Evolutionary conservation across 805 yeast species (phyloP).

Genomic region (Candida anglica): DNA sequence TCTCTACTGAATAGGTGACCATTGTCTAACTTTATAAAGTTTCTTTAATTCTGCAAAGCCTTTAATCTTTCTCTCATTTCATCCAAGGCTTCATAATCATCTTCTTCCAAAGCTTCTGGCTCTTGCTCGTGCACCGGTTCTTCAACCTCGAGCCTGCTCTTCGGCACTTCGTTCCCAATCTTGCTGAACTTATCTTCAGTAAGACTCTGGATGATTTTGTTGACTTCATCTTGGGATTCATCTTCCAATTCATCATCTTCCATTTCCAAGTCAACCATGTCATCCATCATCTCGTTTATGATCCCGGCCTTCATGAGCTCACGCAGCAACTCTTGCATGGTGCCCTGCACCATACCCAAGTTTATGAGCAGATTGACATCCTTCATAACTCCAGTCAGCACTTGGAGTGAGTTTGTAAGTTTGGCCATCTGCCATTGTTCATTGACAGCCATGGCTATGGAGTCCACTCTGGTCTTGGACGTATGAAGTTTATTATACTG

Average conservation of each 20-base stretch:
- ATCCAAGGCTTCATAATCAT: conserved; percentile 69
- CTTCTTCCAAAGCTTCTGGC: conserved; percentile 35
- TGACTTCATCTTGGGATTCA: conserved; percentile 65
- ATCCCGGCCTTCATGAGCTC: conserved; percentile 85
- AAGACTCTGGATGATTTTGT: conserved; percentile 47
- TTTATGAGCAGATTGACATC: conserved; percentile 79
- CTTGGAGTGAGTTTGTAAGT: conserved; percentile 74
- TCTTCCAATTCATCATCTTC: conserved; percentile 57
- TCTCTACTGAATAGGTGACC: too few relatives aligned
- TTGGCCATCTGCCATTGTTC: conserved; percentile 88
- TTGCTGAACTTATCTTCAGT: conserved; percentile 37
- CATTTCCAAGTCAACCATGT: conserved; percentile 67
- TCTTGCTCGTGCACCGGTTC: conserved; percentile 10
- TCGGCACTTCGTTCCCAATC: conserved; percentile 31
- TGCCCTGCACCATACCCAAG: conserved; percentile 73
- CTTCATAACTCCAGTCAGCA: conserved; percentile 77
- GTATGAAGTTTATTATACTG: conserved; percentile 72
- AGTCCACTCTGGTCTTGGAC: conserved; percentile 81
- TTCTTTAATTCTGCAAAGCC: conserved; percentile 60
- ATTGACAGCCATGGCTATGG: conserved; percentile 82
- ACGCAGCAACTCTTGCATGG: conserved; percentile 81
- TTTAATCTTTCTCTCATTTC: conserved; percentile 87
- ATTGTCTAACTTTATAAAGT: too few relatives aligned
- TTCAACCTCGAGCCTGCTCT: conserved; percentile 17
- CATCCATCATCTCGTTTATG: conserved; percentile 94